Evolutionary conservation across 257 asterid species (phyloP).

Genomic region (Mitragyna speciosa): DNA sequence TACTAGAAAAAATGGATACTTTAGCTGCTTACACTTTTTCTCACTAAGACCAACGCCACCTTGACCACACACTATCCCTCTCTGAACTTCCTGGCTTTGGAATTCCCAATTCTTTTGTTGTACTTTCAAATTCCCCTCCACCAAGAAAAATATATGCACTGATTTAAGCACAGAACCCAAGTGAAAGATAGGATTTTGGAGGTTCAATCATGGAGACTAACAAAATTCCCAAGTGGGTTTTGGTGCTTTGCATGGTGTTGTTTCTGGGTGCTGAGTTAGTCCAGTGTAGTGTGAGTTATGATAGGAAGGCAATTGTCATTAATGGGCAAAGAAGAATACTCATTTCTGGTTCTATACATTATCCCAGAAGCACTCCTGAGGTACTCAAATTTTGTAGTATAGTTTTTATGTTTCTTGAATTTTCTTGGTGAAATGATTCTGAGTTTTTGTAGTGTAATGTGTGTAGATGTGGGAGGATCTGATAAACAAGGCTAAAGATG

Average conservation of each 20-base stretch:
- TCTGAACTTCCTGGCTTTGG: slow-evolving; percentile 29
- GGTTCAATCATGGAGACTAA: slow-evolving; percentile 32
- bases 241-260: slow-evolving; percentile 43
- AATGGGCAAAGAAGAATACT: slow-evolving; percentile 76
- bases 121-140: slow-evolving; percentile 27
- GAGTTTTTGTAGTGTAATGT: slow-evolving; percentile 15
- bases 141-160: slow-evolving; percentile 19
- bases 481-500: slow-evolving; percentile 81
- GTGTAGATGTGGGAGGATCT: slow-evolving; percentile 90
- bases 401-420: slow-evolving; percentile 5
- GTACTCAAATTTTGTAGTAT: slow-evolving; percentile 27
- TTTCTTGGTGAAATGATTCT: slow-evolving; percentile 15
- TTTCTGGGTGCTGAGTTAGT: slow-evolving; percentile 51
- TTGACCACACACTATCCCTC: slow-evolving; percentile 6
- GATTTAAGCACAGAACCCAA: slow-evolving; percentile 18
- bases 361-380: slow-evolving; percentile 96
- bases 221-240: slow-evolving; percentile 44
- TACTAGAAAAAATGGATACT: slow-evolving; percentile 24
- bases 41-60: slow-evolving; percentile 12
- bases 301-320: slow-evolving; percentile 62
- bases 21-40: slow-evolving; percentile 34
- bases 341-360: slow-evolving; percentile 89
- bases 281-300: slow-evolving; percentile 69
- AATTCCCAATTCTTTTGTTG: slow-evolving; percentile 19
- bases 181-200: slow-evolving; percentile 22